Conservation (phyloP, 2,329 filamentous ascomycete species). For the Fusarium acutatum region DNA sequence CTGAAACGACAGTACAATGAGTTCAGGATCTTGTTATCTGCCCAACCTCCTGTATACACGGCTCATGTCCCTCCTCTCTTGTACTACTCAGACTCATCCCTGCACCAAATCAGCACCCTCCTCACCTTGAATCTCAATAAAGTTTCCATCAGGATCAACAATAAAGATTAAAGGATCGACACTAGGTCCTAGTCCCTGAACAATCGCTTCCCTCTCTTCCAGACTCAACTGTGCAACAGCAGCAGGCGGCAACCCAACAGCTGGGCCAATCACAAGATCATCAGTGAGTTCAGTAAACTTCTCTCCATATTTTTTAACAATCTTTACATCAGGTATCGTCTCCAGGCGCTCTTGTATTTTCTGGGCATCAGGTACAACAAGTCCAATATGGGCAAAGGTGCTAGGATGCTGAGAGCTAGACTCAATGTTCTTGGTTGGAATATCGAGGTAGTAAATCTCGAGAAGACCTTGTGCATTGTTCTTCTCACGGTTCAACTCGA, state of each 20-base stretch:
- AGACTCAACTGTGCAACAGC: neutral
- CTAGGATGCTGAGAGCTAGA: neutral
- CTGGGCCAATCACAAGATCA: neutral
- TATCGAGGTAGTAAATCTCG: neutral
- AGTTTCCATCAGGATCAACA: slow-evolving; percentile 4
- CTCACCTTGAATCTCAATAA: slow-evolving; percentile 5
- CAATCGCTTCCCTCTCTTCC: neutral
- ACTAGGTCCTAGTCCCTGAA: neutral
- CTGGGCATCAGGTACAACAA: neutral
- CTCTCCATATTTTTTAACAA: neutral
- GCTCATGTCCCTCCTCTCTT: too few relatives aligned
- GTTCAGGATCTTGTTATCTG: neutral
- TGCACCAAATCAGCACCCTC: neutral
- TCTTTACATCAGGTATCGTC: neutral
- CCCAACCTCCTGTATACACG: too few relatives aligned
- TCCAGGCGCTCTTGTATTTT: neutral
- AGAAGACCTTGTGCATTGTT: slow-evolving; percentile 2
- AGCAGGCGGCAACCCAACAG: neutral
- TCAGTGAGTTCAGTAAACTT: neutral
- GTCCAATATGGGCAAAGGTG: neutral
- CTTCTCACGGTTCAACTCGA: slow-evolving; percentile 1
- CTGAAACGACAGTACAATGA: rapidly evolving
- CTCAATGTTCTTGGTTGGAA: neutral
- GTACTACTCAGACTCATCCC: neutral
- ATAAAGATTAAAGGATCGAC: neutral